Base-by-base conservation (phyloP, 2,329 filamentous ascomycete species). In the Colletotrichum kahawae region DNA sequence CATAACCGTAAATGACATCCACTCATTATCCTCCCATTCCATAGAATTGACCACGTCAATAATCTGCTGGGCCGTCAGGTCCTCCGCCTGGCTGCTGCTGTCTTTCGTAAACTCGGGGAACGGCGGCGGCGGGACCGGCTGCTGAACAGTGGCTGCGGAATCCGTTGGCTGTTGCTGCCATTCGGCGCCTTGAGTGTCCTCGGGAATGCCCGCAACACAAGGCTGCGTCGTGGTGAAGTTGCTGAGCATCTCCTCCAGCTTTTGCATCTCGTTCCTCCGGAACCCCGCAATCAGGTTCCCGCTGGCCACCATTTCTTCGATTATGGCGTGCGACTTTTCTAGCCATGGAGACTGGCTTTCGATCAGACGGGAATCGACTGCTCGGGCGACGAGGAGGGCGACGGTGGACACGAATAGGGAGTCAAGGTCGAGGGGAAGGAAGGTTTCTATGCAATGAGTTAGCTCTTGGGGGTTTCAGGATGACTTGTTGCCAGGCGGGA, bases 271-370 rank as follows among this genome's bases (percentile, higher is more conserved):
- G 2, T 82, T 82, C 57, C 84, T 82, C 10, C 85, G 82, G 56
- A 87, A 86, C 4, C 81, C 82, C 1, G 88, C 88, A 10, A 89
- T 84, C 2, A 85, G 80, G 48, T 89, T 89, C 0, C 88, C 87
- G 57, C 83, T 83, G 1, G 82, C 80, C 4, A 85, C 81, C 81
- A 90, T 88, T 12, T 87, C 87, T 24, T 88, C 85, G 5, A 90
- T 81, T 7, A 89, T 84, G 2, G 77, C 73, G 33, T 86, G 85
- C 0, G 86, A 84, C 54, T 85, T 87, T 2, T 86, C 82, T 0
- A 88, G 77, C 83, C 86, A 89, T 0, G 78, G 71, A 0, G 78
- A 77, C 2, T 82, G 82, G 51, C 82, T 81, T 36, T 86, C 84
- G 8, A 85, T 77, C 2, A 85, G 78, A 4, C 78, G 77, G 0